A percentile compares a stretch with the other conserved stretches of the same genome.
Conservation (phyloP, 805 yeast genomes). For the Pichia ethanolica region DNA sequence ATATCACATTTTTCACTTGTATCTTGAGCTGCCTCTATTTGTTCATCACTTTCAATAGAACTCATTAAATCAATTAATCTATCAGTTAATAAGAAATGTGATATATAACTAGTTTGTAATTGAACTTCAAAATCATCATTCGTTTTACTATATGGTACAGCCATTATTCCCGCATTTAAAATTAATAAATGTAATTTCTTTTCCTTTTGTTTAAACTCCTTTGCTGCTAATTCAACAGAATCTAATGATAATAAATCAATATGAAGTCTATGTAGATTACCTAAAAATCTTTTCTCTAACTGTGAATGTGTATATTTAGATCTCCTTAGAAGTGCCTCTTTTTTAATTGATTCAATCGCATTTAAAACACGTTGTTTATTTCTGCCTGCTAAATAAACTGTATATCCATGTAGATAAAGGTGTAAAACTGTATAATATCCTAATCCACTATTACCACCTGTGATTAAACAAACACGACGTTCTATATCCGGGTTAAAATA, state of each 20-base stretch:
- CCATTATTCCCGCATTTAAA: slow-evolving; percentile 78
- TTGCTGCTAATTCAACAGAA: slow-evolving; percentile 43
- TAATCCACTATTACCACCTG: slow-evolving; percentile 78
- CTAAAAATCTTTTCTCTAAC: slow-evolving; percentile 29
- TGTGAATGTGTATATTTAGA: slow-evolving; percentile 14
- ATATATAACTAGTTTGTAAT: slow-evolving; percentile 67
- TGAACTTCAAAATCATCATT: slow-evolving; percentile 66
- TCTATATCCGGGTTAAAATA: slow-evolving; percentile 48
- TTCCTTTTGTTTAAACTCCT: slow-evolving; percentile 40
- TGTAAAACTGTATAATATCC: slow-evolving; percentile 75
- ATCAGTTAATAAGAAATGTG: slow-evolving; percentile 67
- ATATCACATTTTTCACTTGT: neutral
- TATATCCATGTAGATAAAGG: slow-evolving; percentile 70
- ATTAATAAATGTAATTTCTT: slow-evolving; percentile 50
- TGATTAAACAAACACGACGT: slow-evolving; percentile 60
- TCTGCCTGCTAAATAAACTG: slow-evolving; percentile 70
- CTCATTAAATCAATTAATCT: slow-evolving; percentile 48
- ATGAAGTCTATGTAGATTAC: slow-evolving; percentile 45
- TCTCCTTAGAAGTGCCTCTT: slow-evolving; percentile 41
- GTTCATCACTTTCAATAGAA: slow-evolving; percentile 15
- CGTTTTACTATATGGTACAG: slow-evolving; percentile 59
- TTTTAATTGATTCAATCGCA: slow-evolving; percentile 48
- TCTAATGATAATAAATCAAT: slow-evolving; percentile 46
- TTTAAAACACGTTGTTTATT: slow-evolving; percentile 45
- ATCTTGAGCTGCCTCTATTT: neutral